Evolutionary conservation across 768 basidiomycete species (phyloP).

Genomic region (Termitomyces sp.): DNA sequence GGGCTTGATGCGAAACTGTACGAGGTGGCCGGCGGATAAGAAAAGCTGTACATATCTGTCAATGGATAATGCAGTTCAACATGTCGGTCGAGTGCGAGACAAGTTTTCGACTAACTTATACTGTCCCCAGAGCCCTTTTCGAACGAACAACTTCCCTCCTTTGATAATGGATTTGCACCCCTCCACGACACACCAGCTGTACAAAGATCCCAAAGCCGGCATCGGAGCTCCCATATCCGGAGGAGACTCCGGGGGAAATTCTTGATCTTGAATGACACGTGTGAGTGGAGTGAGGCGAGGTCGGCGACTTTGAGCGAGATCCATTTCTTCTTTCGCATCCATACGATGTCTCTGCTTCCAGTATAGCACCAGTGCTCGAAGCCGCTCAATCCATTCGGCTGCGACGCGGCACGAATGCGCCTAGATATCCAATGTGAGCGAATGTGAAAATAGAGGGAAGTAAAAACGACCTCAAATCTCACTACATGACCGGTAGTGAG

Average conservation of each 20-base stretch:
- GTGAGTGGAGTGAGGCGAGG: slow-evolving; percentile 55
- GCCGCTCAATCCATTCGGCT: slow-evolving; percentile 79
- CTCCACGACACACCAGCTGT: slow-evolving; percentile 85
- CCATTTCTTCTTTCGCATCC: slow-evolving; percentile 80
- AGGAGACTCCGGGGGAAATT: slow-evolving; percentile 44
- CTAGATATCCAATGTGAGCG: slow-evolving; percentile 27
- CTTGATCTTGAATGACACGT: slow-evolving; percentile 33
- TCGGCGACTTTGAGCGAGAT: slow-evolving; percentile 56
- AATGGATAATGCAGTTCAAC: background rate
- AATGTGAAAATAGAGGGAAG: background rate
- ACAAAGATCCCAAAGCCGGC: slow-evolving; percentile 57
- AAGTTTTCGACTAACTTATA: slow-evolving; percentile 56
- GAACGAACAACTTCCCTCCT: slow-evolving; percentile 67
- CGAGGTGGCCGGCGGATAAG: slow-evolving; percentile 68
- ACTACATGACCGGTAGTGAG: slow-evolving; percentile 63
- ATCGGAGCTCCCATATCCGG: slow-evolving; percentile 47
- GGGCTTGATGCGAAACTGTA: slow-evolving; percentile 63
- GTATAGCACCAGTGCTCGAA: slow-evolving; percentile 65
- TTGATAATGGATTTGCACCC: slow-evolving; percentile 73
- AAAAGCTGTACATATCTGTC: slow-evolving; percentile 64
- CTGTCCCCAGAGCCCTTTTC: slow-evolving; percentile 64
- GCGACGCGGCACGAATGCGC: slow-evolving; percentile 60
- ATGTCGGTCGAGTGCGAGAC: background rate
- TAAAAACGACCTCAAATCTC: slow-evolving; percentile 66
- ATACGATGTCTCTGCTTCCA: slow-evolving; percentile 74